phyloP scores from a whole-genome alignment of 1,139 yeast genomes.

The Zygosaccharomyces sapae region DNA sequence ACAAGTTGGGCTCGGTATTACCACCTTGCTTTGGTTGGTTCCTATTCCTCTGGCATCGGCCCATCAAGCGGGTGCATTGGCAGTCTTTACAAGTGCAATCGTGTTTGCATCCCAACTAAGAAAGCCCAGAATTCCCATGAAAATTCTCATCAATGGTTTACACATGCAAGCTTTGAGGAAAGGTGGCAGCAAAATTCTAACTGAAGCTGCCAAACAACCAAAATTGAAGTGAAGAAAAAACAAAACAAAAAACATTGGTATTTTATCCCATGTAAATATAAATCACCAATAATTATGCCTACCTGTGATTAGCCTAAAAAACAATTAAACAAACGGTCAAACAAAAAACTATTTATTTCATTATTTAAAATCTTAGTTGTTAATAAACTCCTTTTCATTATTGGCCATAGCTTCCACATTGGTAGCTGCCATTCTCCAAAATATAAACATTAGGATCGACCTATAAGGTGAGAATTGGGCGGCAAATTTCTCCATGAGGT shows the following conservation, averaged over 20 bases:
- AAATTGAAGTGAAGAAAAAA: conserved; percentile 25
- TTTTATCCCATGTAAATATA: conserved; percentile 7
- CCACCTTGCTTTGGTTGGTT: conserved; percentile 79
- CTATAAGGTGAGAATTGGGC: conserved; percentile 61
- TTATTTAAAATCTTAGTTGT: conserved; percentile 5
- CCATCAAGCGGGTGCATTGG: conserved; percentile 97
- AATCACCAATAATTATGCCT: not conserved
- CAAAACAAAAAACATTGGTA: not conserved
- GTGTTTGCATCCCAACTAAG: conserved; percentile 66
- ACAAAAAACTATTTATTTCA: conserved; percentile 1
- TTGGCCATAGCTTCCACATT: conserved; percentile 48
- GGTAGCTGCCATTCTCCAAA: conserved; percentile 69
- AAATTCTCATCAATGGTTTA: conserved; percentile 35
- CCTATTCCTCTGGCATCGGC: conserved; percentile 92
- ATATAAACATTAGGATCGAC: conserved; percentile 61
- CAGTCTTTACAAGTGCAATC: conserved; percentile 73
- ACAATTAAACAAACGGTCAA: no score
- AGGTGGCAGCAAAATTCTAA: conserved; percentile 33
- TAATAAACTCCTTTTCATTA: conserved; percentile 25
- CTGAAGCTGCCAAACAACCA: conserved; percentile 37
- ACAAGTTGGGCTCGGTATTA: conserved; percentile 83
- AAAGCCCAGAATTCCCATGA: conserved; percentile 54
- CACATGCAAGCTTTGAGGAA: conserved; percentile 32
- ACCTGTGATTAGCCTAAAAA: not conserved
- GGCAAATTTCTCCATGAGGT: conserved; percentile 53